Evolutionary conservation across 305 asterid species (phyloP).

Genomic region (Vinca major): DNA sequence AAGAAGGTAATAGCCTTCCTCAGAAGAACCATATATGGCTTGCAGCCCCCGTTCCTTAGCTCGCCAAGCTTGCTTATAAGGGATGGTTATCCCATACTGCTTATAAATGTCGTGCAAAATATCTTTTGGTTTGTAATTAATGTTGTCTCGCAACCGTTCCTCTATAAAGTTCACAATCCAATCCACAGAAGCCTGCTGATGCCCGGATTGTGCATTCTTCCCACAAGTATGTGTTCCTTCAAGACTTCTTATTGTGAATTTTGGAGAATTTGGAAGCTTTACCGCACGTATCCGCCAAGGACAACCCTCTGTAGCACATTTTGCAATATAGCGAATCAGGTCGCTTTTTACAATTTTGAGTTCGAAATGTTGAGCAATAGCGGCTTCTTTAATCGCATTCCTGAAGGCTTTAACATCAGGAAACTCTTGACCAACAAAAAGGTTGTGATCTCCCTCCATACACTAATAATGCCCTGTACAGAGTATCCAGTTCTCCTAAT

Average conservation of each 20-base stretch:
- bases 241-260: conserved; percentile 55
- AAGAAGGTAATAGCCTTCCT: conserved; percentile 69
- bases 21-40: conserved; percentile 68
- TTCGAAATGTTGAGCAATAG: conserved; percentile 76
- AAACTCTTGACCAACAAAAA: conserved; percentile 59
- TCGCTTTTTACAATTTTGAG: conserved; percentile 64
- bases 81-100: conserved; percentile 68
- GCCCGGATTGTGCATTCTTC: conserved; percentile 51
- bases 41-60: conserved; percentile 80
- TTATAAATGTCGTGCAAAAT: conserved; percentile 52
- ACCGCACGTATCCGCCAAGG: conserved; percentile 84
- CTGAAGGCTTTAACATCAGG: conserved; percentile 68
- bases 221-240: conserved; percentile 58
- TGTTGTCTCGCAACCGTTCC: conserved; percentile 52
- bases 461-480: conserved; percentile 4
- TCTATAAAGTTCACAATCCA: conserved; percentile 79
- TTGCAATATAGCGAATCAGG: conserved; percentile 60
- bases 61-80: conserved; percentile 84
- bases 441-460: conserved; percentile 43
- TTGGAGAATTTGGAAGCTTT: conserved; percentile 58
- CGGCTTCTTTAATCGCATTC: conserved; percentile 61
- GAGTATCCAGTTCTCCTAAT: conserved; percentile 9
- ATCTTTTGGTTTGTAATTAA: conserved; percentile 72
- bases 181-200: conserved; percentile 76
- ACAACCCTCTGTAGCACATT: conserved; percentile 69